Evolutionary conservation across 257 asterid genomes (phyloP).

Genomic region (Primulina eburnea): DNA sequence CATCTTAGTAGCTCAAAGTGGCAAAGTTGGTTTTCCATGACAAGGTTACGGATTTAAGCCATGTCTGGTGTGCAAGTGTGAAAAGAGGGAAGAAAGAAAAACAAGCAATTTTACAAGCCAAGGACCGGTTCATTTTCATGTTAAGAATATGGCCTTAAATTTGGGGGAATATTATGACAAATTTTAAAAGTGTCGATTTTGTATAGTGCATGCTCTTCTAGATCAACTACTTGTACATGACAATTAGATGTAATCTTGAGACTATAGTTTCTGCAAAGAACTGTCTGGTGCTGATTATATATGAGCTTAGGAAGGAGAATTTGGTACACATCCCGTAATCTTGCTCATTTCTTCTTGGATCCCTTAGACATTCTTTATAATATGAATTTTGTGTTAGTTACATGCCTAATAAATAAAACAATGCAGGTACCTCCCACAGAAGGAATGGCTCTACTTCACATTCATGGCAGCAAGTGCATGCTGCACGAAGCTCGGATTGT

Average conservation of each 20-base stretch:
- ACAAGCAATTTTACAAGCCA: too few species aligned
- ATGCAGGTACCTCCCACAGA: constrained; percentile 74
- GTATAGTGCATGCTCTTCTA: background rate
- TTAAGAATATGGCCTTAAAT: background rate
- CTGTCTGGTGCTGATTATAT: too few species aligned
- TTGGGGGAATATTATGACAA: background rate
- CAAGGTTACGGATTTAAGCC: background rate
- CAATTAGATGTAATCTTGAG: background rate
- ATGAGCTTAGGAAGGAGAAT: background rate
- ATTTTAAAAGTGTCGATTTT: background rate
- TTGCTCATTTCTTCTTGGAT: background rate
- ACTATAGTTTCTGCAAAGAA: too few species aligned
- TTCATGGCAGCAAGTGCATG: constrained; percentile 93
- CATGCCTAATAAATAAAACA: constrained; percentile 2
- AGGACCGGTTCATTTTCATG: too few species aligned
- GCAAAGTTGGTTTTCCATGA: background rate
- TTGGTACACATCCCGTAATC: background rate
- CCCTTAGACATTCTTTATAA: background rate
- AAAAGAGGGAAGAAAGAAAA: background rate
- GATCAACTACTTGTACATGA: background rate
- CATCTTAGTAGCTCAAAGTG: background rate
- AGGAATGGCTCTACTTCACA: constrained; percentile 91
- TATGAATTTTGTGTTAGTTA: background rate
- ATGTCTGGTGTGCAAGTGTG: background rate
- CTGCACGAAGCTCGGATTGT: constrained; percentile 86